These are phyloP conservation scores for Tricholomella constricta DNA, from an alignment of 768 basidiomycete species.

Conservation along the genomic window DNA sequence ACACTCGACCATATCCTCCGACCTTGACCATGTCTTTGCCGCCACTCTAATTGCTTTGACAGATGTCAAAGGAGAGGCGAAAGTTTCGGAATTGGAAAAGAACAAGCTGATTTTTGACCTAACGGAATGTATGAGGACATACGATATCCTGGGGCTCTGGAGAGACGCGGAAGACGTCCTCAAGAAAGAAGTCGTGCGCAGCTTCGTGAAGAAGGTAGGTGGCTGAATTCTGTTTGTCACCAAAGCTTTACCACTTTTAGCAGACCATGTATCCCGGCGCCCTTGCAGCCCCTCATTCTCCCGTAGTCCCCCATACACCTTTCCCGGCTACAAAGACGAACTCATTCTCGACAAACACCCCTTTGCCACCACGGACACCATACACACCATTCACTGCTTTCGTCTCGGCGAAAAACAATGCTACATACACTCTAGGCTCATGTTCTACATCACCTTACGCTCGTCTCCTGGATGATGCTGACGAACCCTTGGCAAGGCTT, in stretches of 20 bases:
- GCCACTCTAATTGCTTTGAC: slow-evolving; percentile 56
- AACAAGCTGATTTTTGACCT: slow-evolving; percentile 65
- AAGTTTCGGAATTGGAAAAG: slow-evolving; percentile 63
- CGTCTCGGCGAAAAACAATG: slow-evolving; percentile 42
- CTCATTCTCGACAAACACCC: slow-evolving; percentile 26
- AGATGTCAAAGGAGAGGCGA: slow-evolving; percentile 47
- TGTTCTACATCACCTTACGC: slow-evolving; percentile 36
- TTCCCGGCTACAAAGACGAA: slow-evolving; percentile 41
- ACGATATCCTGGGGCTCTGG: slow-evolving; percentile 81
- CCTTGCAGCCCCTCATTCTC: slow-evolving; percentile 68
- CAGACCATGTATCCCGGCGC: slow-evolving; percentile 79
- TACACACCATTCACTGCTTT: slow-evolving; percentile 56
- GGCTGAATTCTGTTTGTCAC: not conserved
- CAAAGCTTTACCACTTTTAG: slow-evolving; percentile 5
- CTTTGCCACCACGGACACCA: slow-evolving; percentile 44
- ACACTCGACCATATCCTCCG: slow-evolving; percentile 80
- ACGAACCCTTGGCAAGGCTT: slow-evolving; percentile 70
- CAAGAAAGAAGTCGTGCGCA: slow-evolving; percentile 65
- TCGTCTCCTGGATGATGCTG: slow-evolving; percentile 63
- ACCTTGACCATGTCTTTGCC: slow-evolving; percentile 83
- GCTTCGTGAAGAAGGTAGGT: slow-evolving; percentile 75
- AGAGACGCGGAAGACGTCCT: slow-evolving; percentile 88
- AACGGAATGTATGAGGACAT: slow-evolving; percentile 77
- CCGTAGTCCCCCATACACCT: slow-evolving; percentile 77
- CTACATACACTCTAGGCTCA: slow-evolving; percentile 25